Percentiles rank a stretch among this genome's conserved stretches.
These are phyloP conservation scores for Wickerhamomyces chaumierensis DNA, from an alignment of 805 yeast species.

Conservation along the genomic window DNA sequence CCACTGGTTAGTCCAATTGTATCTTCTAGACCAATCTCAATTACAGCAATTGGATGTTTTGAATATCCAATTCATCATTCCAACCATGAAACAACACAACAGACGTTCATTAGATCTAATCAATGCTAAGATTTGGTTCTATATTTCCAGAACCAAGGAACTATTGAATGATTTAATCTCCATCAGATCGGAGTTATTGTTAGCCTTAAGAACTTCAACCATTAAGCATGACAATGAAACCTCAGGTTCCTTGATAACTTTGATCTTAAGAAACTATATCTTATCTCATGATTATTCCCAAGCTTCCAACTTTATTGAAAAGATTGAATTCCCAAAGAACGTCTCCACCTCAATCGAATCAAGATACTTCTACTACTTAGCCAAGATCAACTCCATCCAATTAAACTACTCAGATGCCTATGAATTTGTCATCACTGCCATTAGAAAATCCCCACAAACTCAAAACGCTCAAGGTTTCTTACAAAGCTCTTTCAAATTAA, in stretches of 20 bases:
- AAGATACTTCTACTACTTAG: constrained; percentile 81
- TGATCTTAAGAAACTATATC: constrained; percentile 72
- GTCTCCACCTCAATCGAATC: constrained; percentile 86
- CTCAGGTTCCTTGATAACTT: constrained; percentile 76
- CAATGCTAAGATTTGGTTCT: constrained; percentile 89
- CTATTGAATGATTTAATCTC: constrained; percentile 35
- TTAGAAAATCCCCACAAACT: constrained; percentile 93
- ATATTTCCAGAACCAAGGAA: constrained; percentile 71
- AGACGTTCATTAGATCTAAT: constrained; percentile 78
- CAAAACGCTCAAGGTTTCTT: constrained; percentile 74
- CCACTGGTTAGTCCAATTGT: constrained; percentile 70
- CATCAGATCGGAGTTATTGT: constrained; percentile 61
- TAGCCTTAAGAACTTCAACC: constrained; percentile 76
- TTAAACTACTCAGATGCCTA: constrained; percentile 85
- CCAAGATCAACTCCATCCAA: constrained; percentile 86
- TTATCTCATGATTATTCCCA: constrained; percentile 70
- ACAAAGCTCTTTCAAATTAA: constrained; percentile 82
- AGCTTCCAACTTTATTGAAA: constrained; percentile 83
- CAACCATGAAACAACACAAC: constrained; percentile 47
- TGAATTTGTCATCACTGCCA: constrained; percentile 86
- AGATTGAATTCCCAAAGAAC: constrained; percentile 76
- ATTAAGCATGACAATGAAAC: constrained; percentile 90
- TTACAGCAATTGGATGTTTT: constrained; percentile 38
- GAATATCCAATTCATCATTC: constrained; percentile 38
- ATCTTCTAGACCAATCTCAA: constrained; percentile 52